These are phyloP conservation scores for Trametes meyenii DNA, from an alignment of 768 basidiomycete genomes.

Conservation along the genomic window DNA sequence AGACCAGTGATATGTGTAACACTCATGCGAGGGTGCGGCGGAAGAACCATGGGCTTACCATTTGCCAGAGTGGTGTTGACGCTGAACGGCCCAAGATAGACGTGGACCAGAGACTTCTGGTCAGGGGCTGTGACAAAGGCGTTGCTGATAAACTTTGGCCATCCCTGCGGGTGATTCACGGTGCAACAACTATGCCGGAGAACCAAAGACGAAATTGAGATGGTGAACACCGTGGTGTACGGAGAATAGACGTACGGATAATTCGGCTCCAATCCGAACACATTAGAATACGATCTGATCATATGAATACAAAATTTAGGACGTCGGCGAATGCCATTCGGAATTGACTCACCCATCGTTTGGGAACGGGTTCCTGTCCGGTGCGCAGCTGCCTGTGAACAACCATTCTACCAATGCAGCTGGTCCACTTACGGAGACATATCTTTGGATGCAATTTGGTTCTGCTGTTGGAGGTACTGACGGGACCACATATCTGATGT, in stretches of 20 bases:
- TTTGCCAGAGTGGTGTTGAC: conserved; percentile 43
- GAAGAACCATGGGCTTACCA: conserved; percentile 29
- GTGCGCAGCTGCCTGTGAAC: not conserved
- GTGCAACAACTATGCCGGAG: conserved; percentile 46
- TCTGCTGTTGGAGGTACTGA: conserved; percentile 62
- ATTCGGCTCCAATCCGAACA: conserved; percentile 53
- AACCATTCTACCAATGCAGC: not conserved
- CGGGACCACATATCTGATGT: conserved; percentile 57
- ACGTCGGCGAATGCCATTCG: not conserved
- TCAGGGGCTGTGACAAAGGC: conserved; percentile 53
- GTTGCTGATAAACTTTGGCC: conserved; percentile 57
- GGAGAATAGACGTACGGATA: conserved; percentile 42
- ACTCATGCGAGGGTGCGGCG: not conserved
- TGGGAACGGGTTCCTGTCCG: conserved; percentile 52
- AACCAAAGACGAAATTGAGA: too few relatives aligned
- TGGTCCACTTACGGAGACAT: conserved; percentile 48
- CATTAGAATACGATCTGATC: conserved; percentile 48
- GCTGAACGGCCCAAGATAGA: conserved; percentile 52
- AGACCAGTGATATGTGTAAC: not conserved
- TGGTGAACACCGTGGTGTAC: too few relatives aligned
- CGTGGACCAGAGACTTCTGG: conserved; percentile 47
- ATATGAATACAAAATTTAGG: not conserved
- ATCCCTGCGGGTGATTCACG: conserved; percentile 56
- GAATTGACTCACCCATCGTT: conserved; percentile 45
- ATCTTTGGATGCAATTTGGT: conserved; percentile 57